Base-by-base conservation (phyloP, 805 yeast genomes). In the Kluyveromyces lactis region DNA sequence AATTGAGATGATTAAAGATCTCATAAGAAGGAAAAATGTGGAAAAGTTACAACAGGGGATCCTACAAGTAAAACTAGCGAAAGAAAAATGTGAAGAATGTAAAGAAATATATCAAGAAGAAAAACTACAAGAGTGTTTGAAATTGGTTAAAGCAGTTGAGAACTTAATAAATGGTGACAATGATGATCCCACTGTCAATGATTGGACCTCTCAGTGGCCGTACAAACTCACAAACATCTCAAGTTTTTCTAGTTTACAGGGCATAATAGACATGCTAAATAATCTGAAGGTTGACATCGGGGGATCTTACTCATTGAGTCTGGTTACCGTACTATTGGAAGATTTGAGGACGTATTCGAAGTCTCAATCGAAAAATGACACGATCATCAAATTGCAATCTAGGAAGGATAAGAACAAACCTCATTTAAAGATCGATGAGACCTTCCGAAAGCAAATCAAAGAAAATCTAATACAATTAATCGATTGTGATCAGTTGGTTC, bases 201-300 rank as follows among this genome's bases (percentile, higher is more conserved):
- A 47, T 28, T 48, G 69, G 45, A 61, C 63, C 0, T 21, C 41
- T 18, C 42, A 54, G n/a, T 72, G 77, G 77, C 73, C 73, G 1
- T 58, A 54, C 39, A 53, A 55, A 31, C 40, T 63, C 18, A 47
- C 50, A 9, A 56, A 64, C 41, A 42, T 65, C 24, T 51, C 49
- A 26, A 44, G 56, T 5, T 55, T 64, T 1, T 54, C 63, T 0
- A 61, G 62, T 0, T 42, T 67, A 33, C 38, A 51, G 1, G 53
- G 51, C 26, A 55, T 81, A 12, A 68, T 74, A 36, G 77, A 74
- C 35, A 68, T 72, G 31, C 61, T 87, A 26, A 63, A 70, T 11
- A 68, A 64, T 18, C 60, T 86, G 49, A 72, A 80, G 36, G 62
- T 68, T n/a, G 77, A 73, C 32, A 79, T 86, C 37, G 89, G 92